Evolutionary conservation across 2,329 filamentous ascomycete species (phyloP).

Genomic region (Pseudocercospora macadamiae): DNA sequence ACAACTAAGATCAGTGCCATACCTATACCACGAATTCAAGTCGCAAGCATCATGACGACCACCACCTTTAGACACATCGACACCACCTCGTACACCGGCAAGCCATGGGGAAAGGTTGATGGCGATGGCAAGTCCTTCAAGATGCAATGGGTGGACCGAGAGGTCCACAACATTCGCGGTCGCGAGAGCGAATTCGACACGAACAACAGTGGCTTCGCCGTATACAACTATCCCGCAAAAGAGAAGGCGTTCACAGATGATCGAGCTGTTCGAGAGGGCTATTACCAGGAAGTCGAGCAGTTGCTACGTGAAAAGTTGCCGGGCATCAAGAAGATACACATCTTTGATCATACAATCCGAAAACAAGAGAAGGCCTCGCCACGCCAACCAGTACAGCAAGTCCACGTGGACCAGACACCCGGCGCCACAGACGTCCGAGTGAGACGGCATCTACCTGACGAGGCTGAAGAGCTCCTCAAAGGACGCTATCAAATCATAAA

Average conservation of each 20-base stretch:
- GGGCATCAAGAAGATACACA: slow-evolving; percentile 63
- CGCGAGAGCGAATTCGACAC: slow-evolving; percentile 55
- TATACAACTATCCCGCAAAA: slow-evolving; percentile 56
- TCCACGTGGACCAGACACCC: slow-evolving; percentile 74
- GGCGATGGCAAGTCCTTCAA: slow-evolving; percentile 59
- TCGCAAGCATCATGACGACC: slow-evolving; percentile 59
- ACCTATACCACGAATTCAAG: background rate
- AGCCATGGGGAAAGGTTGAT: slow-evolving; percentile 69
- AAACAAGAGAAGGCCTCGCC: slow-evolving; percentile 57
- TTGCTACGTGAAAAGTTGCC: slow-evolving; percentile 59
- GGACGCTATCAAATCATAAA: slow-evolving; percentile 70
- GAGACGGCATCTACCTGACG: slow-evolving; percentile 61
- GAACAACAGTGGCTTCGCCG: slow-evolving; percentile 62
- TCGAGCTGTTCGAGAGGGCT: slow-evolving; percentile 55
- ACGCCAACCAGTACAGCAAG: slow-evolving; percentile 68
- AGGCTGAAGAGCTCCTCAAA: slow-evolving; percentile 60
- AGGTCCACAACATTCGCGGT: slow-evolving; percentile 61
- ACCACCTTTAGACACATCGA: slow-evolving; percentile 65
- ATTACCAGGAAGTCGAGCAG: slow-evolving; percentile 65
- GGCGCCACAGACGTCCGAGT: slow-evolving; percentile 64
- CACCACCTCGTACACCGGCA: slow-evolving; percentile 48
- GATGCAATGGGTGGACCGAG: slow-evolving; percentile 49
- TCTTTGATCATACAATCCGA: slow-evolving; percentile 75
- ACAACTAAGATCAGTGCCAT: background rate
- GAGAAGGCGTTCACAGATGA: slow-evolving; percentile 63